Conservation (phyloP, 1,284 basidiomycete genomes). For the Melampsora larici-populina region DNA sequence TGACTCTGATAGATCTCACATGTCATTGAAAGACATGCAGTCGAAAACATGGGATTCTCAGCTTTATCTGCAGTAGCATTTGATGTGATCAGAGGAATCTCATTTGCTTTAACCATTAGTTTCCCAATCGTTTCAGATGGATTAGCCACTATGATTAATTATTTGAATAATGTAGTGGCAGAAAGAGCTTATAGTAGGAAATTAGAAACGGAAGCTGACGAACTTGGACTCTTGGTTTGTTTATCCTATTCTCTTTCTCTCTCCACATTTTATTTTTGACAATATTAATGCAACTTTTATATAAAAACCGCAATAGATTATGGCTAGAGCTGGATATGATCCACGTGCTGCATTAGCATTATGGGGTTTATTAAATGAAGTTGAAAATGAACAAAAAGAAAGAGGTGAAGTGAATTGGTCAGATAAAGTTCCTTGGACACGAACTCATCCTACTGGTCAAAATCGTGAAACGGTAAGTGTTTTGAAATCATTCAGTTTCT, state of each 20-base stretch:
- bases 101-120: conserved; percentile 58
- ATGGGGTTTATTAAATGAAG: conserved; percentile 58
- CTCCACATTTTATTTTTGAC: neutral
- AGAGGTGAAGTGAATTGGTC: conserved; percentile 48
- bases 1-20: conserved; percentile 50
- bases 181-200: conserved; percentile 59
- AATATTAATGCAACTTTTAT: neutral
- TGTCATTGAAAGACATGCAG: conserved; percentile 58
- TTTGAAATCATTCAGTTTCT: conserved; percentile 36
- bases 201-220: conserved; percentile 59
- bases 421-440: conserved; percentile 54
- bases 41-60: conserved; percentile 57
- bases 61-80: conserved; percentile 59
- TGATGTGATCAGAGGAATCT: conserved; percentile 58
- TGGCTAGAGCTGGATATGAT: conserved; percentile 58
- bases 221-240: conserved; percentile 57
- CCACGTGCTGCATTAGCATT: conserved; percentile 57
- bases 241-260: neutral
- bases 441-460: conserved; percentile 58
- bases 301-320: conserved; percentile 49
- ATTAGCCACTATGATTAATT: conserved; percentile 57
- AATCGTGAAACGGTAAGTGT: conserved; percentile 54
- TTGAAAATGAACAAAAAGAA: conserved; percentile 55
- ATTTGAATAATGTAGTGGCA: conserved; percentile 58
- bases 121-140: conserved; percentile 56